Conservation (phyloP, 306 rosid genomes). For the Corylus avellana region DNA sequence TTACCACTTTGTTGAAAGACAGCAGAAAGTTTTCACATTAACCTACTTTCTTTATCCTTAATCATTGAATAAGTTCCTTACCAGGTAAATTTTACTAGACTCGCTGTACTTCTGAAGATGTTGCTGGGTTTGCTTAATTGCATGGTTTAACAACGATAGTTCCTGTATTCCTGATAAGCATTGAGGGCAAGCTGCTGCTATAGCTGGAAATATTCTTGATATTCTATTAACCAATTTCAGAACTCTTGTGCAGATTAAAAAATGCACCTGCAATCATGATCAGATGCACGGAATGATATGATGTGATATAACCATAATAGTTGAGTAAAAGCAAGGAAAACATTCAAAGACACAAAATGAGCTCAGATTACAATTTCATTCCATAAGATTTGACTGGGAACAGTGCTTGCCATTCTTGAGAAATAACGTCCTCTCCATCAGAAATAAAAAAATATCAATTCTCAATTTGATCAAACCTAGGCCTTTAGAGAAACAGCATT, state of each 20-base stretch:
- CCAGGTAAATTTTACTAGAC: conserved; percentile 84
- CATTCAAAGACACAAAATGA: conserved; percentile 3
- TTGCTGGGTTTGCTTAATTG: conserved; percentile 55
- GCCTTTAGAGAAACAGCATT: conserved; percentile 1
- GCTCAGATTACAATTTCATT: not conserved
- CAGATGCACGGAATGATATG: conserved; percentile 11
- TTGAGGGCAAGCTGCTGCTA: conserved; percentile 81
- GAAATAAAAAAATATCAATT: not conserved
- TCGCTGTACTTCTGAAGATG: conserved; percentile 65
- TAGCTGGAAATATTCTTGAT: conserved; percentile 53
- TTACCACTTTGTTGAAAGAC: not conserved
- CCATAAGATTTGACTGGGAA: not conserved
- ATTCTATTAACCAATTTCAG: conserved; percentile 51
- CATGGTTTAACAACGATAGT: conserved; percentile 47
- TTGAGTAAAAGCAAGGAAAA: conserved; percentile 16
- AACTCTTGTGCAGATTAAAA: conserved; percentile 59
- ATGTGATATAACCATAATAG: conserved; percentile 17
- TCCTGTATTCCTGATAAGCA: conserved; percentile 68
- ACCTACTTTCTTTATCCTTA: conserved; percentile 14
- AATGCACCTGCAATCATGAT: conserved; percentile 67
- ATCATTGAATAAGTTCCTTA: conserved; percentile 35
- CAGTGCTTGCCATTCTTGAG: not conserved
- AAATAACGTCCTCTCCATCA: not conserved
- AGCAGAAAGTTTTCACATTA: not conserved
- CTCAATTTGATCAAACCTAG: not conserved